phyloP scores from a whole-genome alignment of 768 basidiomycete genomes.

The Tylopilus rubrobrunneus region DNA sequence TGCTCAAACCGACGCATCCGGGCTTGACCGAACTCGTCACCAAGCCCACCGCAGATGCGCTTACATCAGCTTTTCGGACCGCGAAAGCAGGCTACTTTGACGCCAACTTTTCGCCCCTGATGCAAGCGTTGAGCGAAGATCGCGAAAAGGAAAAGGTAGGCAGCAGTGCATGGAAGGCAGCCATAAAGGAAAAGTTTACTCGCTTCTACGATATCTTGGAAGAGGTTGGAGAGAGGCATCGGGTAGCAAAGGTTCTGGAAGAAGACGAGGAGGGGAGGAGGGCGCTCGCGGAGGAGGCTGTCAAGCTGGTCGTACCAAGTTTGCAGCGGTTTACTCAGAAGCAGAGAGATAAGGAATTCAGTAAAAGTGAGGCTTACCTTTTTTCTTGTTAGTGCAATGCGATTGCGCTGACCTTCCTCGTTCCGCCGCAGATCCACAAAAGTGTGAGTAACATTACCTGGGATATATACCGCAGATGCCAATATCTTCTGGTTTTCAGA shows the following conservation, averaged over 20 bases:
- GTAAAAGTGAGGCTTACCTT: constrained; percentile 57
- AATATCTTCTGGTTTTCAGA: constrained; percentile 41
- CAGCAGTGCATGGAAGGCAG: constrained; percentile 44
- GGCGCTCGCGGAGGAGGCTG: constrained; percentile 66
- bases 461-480: neutral
- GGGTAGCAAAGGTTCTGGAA: constrained; percentile 61
- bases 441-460: constrained; percentile 37
- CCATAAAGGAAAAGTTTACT: constrained; percentile 79
- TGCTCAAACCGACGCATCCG: constrained; percentile 48
- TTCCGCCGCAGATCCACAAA: constrained; percentile 42
- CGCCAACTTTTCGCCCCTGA: constrained; percentile 73
- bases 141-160: constrained; percentile 43
- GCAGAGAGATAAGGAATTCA: constrained; percentile 77
- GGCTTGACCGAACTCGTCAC: constrained; percentile 52
- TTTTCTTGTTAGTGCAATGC: neutral
- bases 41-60: constrained; percentile 53
- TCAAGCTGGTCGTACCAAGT: constrained; percentile 71
- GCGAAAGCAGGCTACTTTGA: constrained; percentile 85
- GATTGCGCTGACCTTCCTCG: neutral
- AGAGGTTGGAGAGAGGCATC: constrained; percentile 74
- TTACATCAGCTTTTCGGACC: constrained; percentile 70
- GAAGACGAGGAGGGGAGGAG: constrained; percentile 62
- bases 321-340: constrained; percentile 73
- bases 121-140: constrained; percentile 57
- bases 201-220: constrained; percentile 79